These are phyloP conservation scores for Picochlorum sp. DNA, from an alignment of 139 green algal species.

Conservation along the genomic window DNA sequence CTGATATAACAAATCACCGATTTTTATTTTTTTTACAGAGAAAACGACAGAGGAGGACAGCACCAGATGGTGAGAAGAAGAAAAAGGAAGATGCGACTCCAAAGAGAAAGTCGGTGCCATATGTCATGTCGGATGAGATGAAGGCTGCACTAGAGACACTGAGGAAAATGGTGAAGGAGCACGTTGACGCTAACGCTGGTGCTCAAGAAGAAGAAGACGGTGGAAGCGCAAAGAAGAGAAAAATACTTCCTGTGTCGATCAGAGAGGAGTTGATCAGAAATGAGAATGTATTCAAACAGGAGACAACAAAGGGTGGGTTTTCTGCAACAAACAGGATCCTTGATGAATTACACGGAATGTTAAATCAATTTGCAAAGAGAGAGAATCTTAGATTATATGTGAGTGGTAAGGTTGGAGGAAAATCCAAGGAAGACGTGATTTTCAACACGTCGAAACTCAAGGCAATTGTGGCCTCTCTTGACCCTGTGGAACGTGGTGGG, in stretches of 20 bases:
- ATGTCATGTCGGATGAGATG: conserved; percentile 15
- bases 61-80: neutral
- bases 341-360: conserved; percentile 12
- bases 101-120: neutral
- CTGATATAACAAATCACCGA: neutral
- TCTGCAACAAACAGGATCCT: conserved; percentile 11
- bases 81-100: conserved; percentile 9
- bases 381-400: conserved; percentile 16
- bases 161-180: neutral
- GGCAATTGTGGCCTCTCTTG: neutral
- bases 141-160: neutral
- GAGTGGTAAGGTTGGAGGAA: neutral
- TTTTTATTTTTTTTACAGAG: neutral
- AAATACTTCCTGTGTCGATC: conserved; percentile 7
- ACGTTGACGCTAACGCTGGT: too few species aligned
- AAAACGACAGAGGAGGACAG: neutral
- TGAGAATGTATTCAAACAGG: conserved; percentile 1
- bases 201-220: neutral
- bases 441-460: neutral
- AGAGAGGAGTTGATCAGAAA: neutral
- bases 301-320: neutral
- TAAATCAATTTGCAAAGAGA: conserved; percentile 25
- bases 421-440: neutral
- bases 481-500: neutral
- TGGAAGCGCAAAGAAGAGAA: conserved; percentile 1